A percentile compares a stretch with the other conserved stretches of the same genome.
phyloP scores from a whole-genome alignment of 352 stramenopile genomes.

The Pythium biforme region DNA sequence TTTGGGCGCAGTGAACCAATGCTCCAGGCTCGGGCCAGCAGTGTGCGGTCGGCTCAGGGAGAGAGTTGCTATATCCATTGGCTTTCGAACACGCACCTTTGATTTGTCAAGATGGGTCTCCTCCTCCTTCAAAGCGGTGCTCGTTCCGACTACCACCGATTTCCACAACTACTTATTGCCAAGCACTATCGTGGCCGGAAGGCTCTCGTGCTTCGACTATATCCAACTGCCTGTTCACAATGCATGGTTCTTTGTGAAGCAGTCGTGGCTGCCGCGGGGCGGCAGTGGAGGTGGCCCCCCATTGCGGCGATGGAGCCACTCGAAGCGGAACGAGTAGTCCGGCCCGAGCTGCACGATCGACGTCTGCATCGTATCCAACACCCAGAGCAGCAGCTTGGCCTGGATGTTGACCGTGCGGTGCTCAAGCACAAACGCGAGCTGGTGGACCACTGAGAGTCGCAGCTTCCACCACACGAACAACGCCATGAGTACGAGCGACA shows the following conservation, averaged over 20 bases:
- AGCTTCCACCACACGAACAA: constrained; percentile 11
- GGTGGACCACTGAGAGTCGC: constrained; percentile 13
- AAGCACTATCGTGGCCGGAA: too few relatives aligned
- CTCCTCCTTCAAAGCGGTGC: too few relatives aligned
- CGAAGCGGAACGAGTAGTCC: constrained; percentile 26
- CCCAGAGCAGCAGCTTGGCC: constrained; percentile 13
- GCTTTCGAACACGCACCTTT: too few relatives aligned
- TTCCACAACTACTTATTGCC: too few relatives aligned
- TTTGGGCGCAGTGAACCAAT: too few relatives aligned
- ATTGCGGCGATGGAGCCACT: constrained; percentile 9
- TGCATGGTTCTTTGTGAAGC: not conserved
- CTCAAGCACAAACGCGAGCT: constrained; percentile 21
- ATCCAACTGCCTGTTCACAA: too few relatives aligned
- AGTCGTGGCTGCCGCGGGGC: not conserved
- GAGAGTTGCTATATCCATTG: too few relatives aligned
- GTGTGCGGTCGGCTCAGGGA: too few relatives aligned
- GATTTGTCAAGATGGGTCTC: too few relatives aligned
- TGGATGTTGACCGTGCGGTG: constrained; percentile 10
- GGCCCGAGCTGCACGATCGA: constrained; percentile 6
- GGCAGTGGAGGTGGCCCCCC: not conserved
- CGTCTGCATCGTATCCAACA: constrained; percentile 12
- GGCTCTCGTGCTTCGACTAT: too few relatives aligned
- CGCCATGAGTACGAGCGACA: constrained; percentile 2
- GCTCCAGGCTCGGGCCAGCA: too few relatives aligned
- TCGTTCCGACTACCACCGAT: too few relatives aligned